phyloP scores from a whole-genome alignment of 345 rosid genomes.

The Iberis pinnata region DNA sequence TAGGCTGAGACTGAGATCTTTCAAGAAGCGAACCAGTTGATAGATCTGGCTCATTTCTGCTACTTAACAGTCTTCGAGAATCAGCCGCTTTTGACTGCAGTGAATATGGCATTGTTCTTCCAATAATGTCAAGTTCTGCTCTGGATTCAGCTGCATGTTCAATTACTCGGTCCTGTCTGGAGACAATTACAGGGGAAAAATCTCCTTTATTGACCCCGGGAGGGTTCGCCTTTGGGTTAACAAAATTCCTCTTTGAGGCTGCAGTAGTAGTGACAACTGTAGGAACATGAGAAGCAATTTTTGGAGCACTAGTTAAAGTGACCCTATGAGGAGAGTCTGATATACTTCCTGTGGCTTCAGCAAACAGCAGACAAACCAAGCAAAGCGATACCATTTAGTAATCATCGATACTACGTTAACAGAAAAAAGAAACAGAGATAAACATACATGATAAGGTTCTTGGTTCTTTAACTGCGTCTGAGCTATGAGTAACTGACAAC shows the following conservation, averaged over 20 bases:
- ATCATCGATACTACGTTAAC: neutral
- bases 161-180: slow-evolving; percentile 50
- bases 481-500: slow-evolving; percentile 61
- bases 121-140: slow-evolving; percentile 70
- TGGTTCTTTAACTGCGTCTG: slow-evolving; percentile 62
- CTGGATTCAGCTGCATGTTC: slow-evolving; percentile 64
- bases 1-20: slow-evolving; percentile 35
- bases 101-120: slow-evolving; percentile 96
- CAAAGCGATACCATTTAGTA: slow-evolving; percentile 23
- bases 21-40: slow-evolving; percentile 42
- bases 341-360: slow-evolving; percentile 72
- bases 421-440: slow-evolving; percentile 24
- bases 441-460: slow-evolving; percentile 53
- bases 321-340: slow-evolving; percentile 73
- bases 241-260: slow-evolving; percentile 48
- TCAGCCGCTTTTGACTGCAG: slow-evolving; percentile 75
- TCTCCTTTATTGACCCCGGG: slow-evolving; percentile 51
- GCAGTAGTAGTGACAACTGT: slow-evolving; percentile 38
- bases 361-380: slow-evolving; percentile 35
- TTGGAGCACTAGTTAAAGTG: slow-evolving; percentile 39
- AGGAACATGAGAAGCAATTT: slow-evolving; percentile 36
- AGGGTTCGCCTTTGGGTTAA: slow-evolving; percentile 41
- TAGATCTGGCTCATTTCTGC: slow-evolving; percentile 58
- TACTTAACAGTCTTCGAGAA: slow-evolving; percentile 43
- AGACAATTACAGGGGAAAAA: slow-evolving; percentile 61